Percentiles rank a stretch among this genome's conserved stretches.
Conservation (phyloP, 192 early-diverging fungal genomes). For the Rhizoclosmatium globosum region DNA sequence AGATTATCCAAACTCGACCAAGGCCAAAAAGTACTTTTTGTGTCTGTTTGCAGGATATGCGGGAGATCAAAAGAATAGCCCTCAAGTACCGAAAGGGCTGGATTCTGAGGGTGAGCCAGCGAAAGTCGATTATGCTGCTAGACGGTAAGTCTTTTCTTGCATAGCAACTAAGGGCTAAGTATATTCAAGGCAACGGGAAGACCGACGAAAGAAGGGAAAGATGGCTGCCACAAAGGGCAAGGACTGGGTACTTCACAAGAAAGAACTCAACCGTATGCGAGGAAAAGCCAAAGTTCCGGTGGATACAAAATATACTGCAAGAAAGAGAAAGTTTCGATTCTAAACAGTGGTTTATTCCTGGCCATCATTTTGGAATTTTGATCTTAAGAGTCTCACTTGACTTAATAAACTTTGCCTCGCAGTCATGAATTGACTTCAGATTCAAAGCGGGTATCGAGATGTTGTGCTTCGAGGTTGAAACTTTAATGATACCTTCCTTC, state of each 20-base stretch:
- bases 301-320: slow-evolving; percentile 94
- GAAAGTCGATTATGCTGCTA: slow-evolving; percentile 49
- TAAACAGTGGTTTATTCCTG: slow-evolving; percentile 41
- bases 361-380: slow-evolving; percentile 2
- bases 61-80: slow-evolving; percentile 57
- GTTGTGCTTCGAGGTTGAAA: not conserved
- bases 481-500: not conserved
- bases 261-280: slow-evolving; percentile 78
- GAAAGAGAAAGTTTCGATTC: slow-evolving; percentile 90
- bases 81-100: slow-evolving; percentile 69
- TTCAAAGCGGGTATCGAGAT: not conserved
- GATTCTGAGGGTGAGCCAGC: slow-evolving; percentile 70
- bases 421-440: not conserved
- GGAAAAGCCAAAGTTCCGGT: slow-evolving; percentile 81
- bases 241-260: slow-evolving; percentile 91
- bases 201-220: slow-evolving; percentile 32
- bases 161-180: not conserved
- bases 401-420: slow-evolving; percentile 33
- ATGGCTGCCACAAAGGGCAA: slow-evolving; percentile 51
- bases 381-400: slow-evolving; percentile 9
- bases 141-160: slow-evolving; percentile 31
- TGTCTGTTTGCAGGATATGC: slow-evolving; percentile 93
- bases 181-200: slow-evolving; percentile 15
- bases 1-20: slow-evolving; percentile 96
- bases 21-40: slow-evolving; percentile 96